Conservation (phyloP, 805 yeast species). For the Kregervanrija delftensis region DNA sequence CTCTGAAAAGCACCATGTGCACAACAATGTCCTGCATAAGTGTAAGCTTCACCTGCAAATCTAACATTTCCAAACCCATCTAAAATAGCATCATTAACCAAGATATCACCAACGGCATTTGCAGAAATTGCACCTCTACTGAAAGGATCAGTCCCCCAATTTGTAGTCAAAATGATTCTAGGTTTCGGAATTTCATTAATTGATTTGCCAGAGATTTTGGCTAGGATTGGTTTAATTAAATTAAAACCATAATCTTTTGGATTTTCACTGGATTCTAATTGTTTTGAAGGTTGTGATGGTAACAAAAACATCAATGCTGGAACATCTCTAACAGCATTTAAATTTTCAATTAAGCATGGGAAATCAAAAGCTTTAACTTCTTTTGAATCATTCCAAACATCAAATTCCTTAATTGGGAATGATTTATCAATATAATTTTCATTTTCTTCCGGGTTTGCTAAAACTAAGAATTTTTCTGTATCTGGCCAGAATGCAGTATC, state of each 20-base stretch:
- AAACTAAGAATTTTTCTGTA: conserved; percentile 23
- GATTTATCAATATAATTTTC: conserved; percentile 1
- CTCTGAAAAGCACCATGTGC: conserved; percentile 51
- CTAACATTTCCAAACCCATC: conserved; percentile 32
- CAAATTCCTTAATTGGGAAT: background rate
- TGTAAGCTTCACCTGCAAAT: conserved; percentile 52
- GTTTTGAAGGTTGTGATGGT: conserved; percentile 43
- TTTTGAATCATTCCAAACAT: background rate
- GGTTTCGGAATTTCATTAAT: conserved; percentile 20
- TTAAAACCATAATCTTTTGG: conserved; percentile 31
- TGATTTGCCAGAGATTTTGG: conserved; percentile 19
- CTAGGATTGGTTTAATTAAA: conserved; percentile 35
- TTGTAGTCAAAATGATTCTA: conserved; percentile 23
- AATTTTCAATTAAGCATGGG: conserved; percentile 23
- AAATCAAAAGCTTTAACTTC: conserved; percentile 21
- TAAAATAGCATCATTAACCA: conserved; percentile 25
- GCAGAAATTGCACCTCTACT: conserved; percentile 44
- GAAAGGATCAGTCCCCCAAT: conserved; percentile 45
- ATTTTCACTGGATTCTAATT: conserved; percentile 33
- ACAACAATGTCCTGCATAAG: conserved; percentile 44
- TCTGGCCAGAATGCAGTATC: conserved; percentile 38
- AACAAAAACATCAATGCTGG: conserved; percentile 38
- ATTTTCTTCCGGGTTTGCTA: conserved; percentile 21
- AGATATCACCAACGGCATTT: conserved; percentile 34
- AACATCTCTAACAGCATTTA: conserved; percentile 19